Base-by-base conservation (phyloP, 2,329 filamentous ascomycete genomes). In the Aspergillus nomiae region DNA sequence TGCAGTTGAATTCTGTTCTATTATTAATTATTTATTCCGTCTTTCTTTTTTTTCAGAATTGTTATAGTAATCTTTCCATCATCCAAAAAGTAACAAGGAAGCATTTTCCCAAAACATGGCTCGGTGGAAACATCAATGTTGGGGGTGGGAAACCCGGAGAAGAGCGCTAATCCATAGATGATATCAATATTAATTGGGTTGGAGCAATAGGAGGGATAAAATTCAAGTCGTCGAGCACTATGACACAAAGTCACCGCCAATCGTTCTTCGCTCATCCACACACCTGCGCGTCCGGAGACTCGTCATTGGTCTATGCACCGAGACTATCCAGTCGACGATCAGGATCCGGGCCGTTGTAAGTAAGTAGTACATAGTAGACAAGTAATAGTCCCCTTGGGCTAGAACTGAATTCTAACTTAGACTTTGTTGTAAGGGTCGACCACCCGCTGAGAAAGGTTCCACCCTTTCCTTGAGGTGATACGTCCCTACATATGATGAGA, bases 231-330 rank as follows among this genome's bases (percentile, higher is more conserved):
- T 41, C 8, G 19, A 41, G 38, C 26, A 51, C 26, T 11, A 50
- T 50, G 46, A 50, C 46, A 50, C 46, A 32, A 51, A 32, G 4
- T 19, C 48, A 34, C 48, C 48, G 28, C 63, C 63, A 65, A 65
- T 65, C 51, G 58, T 43, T 55, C 57, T 41, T 48, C 63, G 38
- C 43, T 43, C 46, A 54, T 50, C 45, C 45, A 60, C 59, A 63
- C 59, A 73, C 71, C 71, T 68, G 71, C 57, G 56, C 65, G 10
- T 30, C 63, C 7, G 63, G 58, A 46, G 62, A 43, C 12, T 62
- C 68, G 64, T 67, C 66, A 73, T 73, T 73, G 71, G 71, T 65
- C 70, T 51, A 32, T 32, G 28, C 48, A 19, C n/a, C 7, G 12
- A 50, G 26, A 28, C 45, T 19, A 30, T 50, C 24, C 26, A 19